Conservation (phyloP, 768 basidiomycete genomes). For the Naganishia vaughanmartiniae region DNA sequence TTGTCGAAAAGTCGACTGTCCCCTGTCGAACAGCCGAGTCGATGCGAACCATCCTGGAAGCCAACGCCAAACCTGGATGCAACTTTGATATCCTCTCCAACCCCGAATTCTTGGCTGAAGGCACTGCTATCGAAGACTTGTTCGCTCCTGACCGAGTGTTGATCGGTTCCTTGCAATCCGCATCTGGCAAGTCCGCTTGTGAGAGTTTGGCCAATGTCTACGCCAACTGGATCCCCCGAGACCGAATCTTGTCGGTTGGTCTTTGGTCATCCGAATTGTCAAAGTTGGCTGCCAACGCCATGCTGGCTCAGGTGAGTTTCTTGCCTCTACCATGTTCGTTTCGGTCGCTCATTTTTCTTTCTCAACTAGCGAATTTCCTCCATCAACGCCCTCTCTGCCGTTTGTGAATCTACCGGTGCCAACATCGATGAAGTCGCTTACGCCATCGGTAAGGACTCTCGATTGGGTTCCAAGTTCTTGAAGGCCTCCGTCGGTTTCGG, state of each 20-base stretch:
- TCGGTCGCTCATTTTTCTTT: not conserved
- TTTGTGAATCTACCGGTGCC: conserved; percentile 97
- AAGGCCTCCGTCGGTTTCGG: conserved; percentile 73
- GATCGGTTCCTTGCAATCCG: conserved; percentile 89
- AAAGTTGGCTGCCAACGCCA: conserved; percentile 97
- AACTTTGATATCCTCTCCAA: conserved; percentile 98
- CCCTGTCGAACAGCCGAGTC: conserved; percentile 98
- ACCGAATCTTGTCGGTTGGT: conserved; percentile 86
- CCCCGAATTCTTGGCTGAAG: conserved; percentile 98
- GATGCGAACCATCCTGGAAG: conserved; percentile 98
- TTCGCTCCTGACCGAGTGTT: conserved; percentile 89
- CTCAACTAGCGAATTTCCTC: conserved; percentile 75
- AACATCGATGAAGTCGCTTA: conserved; percentile 96
- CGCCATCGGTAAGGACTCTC: conserved; percentile 87
- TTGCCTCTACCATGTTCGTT: not conserved
- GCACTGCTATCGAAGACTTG: conserved; percentile 89
- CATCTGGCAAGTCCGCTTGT: conserved; percentile 79
- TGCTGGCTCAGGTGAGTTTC: conserved; percentile 74
- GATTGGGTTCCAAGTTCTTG: conserved; percentile 92
- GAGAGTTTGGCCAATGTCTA: conserved; percentile 74
- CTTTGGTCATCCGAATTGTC: conserved; percentile 98
- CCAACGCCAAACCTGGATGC: conserved; percentile 87
- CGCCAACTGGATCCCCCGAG: conserved; percentile 86
- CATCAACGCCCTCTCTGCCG: conserved; percentile 94
- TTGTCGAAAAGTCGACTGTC: conserved; percentile 98